phyloP scores from a whole-genome alignment of 2,329 filamentous ascomycete species.

The Stemphylium vesicarium region DNA sequence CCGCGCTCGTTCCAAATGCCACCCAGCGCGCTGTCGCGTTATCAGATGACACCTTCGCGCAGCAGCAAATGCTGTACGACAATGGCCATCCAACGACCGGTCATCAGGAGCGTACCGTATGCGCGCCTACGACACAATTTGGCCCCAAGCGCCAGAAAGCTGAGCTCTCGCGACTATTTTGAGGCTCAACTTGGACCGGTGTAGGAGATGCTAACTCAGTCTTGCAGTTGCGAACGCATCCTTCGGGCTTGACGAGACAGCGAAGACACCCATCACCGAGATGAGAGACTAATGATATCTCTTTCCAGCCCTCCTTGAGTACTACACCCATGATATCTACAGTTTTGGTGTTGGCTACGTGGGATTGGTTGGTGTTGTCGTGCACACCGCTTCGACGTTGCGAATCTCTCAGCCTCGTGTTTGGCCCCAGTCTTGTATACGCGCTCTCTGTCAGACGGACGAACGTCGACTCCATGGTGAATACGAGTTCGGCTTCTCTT shows the following conservation, averaged over 20 bases:
- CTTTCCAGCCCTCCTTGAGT: background rate
- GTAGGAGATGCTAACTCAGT: background rate
- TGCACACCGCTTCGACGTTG: slow-evolving; percentile 10
- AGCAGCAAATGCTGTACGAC: slow-evolving; percentile 3
- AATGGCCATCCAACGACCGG: background rate
- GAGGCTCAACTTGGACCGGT: background rate
- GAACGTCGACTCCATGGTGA: no score
- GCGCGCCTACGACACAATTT: no score
- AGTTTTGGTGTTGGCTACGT: slow-evolving; percentile 5
- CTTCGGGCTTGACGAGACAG: background rate
- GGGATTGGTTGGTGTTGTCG: slow-evolving; percentile 4
- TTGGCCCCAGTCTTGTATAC: background rate
- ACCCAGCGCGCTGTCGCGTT: slow-evolving; percentile 1
- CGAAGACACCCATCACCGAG: background rate
- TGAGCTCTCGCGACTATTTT: background rate
- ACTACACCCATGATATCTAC: background rate
- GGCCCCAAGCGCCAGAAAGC: background rate
- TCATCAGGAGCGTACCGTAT: background rate
- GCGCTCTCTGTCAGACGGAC: no score
- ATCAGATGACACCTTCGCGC: slow-evolving; percentile 10
- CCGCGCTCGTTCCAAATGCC: background rate
- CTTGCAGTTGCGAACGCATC: background rate
- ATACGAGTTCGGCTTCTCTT: no score
- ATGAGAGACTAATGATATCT: slow-evolving; percentile 1
- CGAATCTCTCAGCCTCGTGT: slow-evolving; percentile 5